Conservation (phyloP, 1,284 basidiomycete species). For the Moesziomyces globuligerus region DNA sequence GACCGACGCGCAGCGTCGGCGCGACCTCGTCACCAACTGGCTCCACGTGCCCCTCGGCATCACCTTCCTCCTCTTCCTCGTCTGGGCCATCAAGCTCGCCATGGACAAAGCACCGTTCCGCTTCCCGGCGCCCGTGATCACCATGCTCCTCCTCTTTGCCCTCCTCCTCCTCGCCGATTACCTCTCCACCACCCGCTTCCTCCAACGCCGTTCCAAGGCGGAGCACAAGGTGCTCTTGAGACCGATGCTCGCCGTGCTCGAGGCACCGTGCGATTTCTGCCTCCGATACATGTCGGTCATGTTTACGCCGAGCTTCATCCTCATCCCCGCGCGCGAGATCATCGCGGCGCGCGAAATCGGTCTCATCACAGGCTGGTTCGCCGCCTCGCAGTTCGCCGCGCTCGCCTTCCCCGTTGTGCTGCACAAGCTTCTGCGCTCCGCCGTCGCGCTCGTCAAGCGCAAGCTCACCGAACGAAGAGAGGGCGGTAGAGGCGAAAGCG, state of each 20-base stretch:
- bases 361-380: conserved; percentile 55
- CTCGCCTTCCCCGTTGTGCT: conserved; percentile 52
- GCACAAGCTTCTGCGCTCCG: conserved; percentile 9
- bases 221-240: conserved; percentile 11
- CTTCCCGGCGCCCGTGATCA: conserved; percentile 55
- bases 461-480: not conserved
- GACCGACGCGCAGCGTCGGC: conserved; percentile 17
- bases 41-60: conserved; percentile 57
- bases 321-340: conserved; percentile 58
- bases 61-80: conserved; percentile 37
- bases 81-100: conserved; percentile 48
- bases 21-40: conserved; percentile 52
- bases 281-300: conserved; percentile 60
- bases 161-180: conserved; percentile 48
- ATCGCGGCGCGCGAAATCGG: conserved; percentile 56
- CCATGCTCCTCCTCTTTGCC: conserved; percentile 47
- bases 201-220: not conserved
- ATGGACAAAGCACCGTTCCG: conserved; percentile 52
- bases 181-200: conserved; percentile 15
- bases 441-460: not conserved
- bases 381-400: conserved; percentile 44
- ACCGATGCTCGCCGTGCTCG: conserved; percentile 29
- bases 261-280: conserved; percentile 59
- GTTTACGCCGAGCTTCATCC: conserved; percentile 59
- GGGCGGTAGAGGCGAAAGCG: conserved; percentile 12